Evolutionary conservation across 2,329 filamentous ascomycete genomes (phyloP).

Genomic region (Boeremia lycopersici): DNA sequence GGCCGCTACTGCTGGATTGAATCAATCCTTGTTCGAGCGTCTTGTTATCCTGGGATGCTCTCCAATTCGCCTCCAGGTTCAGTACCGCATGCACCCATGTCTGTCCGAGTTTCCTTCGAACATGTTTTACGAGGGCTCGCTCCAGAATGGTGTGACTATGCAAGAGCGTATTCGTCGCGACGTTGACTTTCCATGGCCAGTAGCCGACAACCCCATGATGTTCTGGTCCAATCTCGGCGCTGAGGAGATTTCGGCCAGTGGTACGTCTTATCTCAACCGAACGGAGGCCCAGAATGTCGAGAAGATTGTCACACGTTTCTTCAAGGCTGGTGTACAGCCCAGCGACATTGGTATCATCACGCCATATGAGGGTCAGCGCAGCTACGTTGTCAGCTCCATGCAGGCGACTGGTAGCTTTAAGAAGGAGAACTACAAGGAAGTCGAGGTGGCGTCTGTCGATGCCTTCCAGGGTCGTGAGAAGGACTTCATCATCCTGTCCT

Average conservation of each 20-base stretch:
- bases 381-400: conserved; percentile 99
- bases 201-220: conserved; percentile 96
- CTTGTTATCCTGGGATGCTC: conserved; percentile 88
- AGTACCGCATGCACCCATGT: conserved; percentile 99
- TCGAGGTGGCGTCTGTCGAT: conserved; percentile 97
- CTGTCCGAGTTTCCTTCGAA: conserved; percentile 97
- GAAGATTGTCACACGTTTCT: conserved; percentile 97
- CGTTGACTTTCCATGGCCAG: conserved; percentile 98
- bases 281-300: conserved; percentile 97
- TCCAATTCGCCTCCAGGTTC: conserved; percentile 92
- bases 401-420: conserved; percentile 96
- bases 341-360: conserved; percentile 96
- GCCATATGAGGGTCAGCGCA: conserved; percentile 96
- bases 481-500: conserved; percentile 97
- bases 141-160: conserved; percentile 95
- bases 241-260: conserved; percentile 96
- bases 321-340: conserved; percentile 97
- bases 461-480: conserved; percentile 99
- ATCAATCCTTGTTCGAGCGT: conserved; percentile 98
- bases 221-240: conserved; percentile 99
- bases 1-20: conserved; percentile 93
- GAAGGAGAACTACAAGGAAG: conserved; percentile 98
- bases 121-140: conserved; percentile 98
- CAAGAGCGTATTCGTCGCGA: conserved; percentile 87
- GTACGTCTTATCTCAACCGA: conserved; percentile 96